Conservation (phyloP, 495 filamentous ascomycete species). For the Beverwykella pulmonaria region DNA sequence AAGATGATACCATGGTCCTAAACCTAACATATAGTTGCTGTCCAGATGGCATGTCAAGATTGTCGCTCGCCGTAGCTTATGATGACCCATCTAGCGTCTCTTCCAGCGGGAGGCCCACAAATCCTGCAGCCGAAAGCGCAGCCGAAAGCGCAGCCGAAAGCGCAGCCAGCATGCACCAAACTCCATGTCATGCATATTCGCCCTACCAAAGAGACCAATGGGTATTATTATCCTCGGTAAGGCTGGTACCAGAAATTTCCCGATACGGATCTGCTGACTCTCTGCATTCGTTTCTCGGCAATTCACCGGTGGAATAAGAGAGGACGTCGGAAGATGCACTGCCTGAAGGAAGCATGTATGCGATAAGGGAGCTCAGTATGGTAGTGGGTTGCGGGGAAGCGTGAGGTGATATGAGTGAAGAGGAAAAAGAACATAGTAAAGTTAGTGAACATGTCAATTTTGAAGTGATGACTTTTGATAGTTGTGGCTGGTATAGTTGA, state of each 20-base stretch:
- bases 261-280: background rate
- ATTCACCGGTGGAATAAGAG: background rate
- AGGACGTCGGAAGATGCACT: background rate
- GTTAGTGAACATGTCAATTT: background rate
- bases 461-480: background rate
- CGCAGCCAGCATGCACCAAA: background rate
- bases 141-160: too few species aligned
- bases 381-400: too few species aligned
- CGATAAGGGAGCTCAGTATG: background rate
- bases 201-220: background rate
- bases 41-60: too few species aligned
- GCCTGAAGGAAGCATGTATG: background rate
- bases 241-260: background rate
- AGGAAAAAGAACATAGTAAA: too few species aligned
- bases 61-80: too few species aligned
- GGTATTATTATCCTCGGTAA: background rate
- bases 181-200: background rate
- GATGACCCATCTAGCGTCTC: background rate
- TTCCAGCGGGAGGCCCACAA: background rate
- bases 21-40: too few species aligned
- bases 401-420: too few species aligned
- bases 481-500: background rate
- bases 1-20: too few species aligned
- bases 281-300: background rate
- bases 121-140: background rate